Conservation (phyloP, 2,329 filamentous ascomycete genomes). For the Xylariaceae sp. region DNA sequence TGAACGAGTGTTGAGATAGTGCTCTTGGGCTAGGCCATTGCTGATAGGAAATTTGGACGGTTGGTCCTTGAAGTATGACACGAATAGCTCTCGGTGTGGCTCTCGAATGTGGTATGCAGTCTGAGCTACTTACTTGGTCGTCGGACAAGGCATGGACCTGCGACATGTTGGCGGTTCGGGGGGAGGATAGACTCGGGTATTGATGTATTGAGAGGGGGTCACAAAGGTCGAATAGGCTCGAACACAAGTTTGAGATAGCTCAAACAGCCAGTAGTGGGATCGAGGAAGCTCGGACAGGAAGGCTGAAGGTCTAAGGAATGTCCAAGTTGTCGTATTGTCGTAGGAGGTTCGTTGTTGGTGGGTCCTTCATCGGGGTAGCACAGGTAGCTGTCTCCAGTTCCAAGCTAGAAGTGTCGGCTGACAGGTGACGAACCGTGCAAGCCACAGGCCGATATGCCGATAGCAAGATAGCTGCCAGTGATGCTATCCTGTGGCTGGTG, state of each 20-base stretch:
- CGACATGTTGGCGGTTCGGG: slow-evolving; percentile 66
- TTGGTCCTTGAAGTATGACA: too few relatives aligned
- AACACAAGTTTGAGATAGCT: neutral
- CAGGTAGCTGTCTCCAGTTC: neutral
- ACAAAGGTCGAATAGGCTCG: neutral
- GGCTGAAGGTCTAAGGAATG: neutral
- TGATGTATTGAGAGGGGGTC: neutral
- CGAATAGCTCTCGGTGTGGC: too few relatives aligned
- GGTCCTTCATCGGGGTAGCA: too few relatives aligned
- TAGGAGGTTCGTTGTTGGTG: slow-evolving; percentile 9
- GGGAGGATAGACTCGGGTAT: slow-evolving; percentile 4
- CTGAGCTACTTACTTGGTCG: slow-evolving; percentile 68
- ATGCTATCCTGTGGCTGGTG: neutral
- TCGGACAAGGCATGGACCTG: slow-evolving; percentile 92
- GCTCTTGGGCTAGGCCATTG: too few relatives aligned
- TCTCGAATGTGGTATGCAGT: neutral
- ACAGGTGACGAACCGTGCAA: slow-evolving; percentile 6
- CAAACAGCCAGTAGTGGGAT: slow-evolving; percentile 2
- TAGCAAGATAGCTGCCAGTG: neutral
- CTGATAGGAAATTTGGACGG: too few relatives aligned
- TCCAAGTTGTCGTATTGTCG: slow-evolving; percentile 4
- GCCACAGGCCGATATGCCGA: neutral
- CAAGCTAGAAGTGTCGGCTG: slow-evolving; percentile 1
- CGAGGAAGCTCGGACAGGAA: slow-evolving; percentile 1
- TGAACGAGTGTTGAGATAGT: slow-evolving; percentile 8